Base-by-base conservation (phyloP, 1,284 basidiomycete genomes). In the Melampsora americana region DNA sequence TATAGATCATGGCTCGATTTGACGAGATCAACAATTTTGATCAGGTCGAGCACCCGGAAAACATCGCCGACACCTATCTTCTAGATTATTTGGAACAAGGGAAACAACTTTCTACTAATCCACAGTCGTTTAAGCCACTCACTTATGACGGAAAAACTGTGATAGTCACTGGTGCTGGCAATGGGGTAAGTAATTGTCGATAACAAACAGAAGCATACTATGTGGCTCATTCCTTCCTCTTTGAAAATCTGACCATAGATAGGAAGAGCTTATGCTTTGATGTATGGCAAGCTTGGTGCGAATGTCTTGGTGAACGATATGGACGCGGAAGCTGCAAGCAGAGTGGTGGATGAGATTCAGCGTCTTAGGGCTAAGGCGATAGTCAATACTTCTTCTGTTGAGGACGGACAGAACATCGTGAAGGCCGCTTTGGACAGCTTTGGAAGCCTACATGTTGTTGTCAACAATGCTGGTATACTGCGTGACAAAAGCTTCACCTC, bases 111-210 rank as follows among this genome's bases (percentile, higher is more conserved):
- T n/a, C n/a, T n/a, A n/a, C n/a, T n/a, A n/a, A n/a, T n/a, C n/a
- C n/a, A n/a, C n/a, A n/a, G n/a, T n/a, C n/a, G n/a, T n/a, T n/a
- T n/a, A n/a, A n/a, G n/a, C n/a, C n/a, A n/a, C n/a, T n/a, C n/a
- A n/a, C n/a, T n/a, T n/a, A n/a, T n/a, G n/a, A n/a, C n/a, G n/a
- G n/a, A n/a, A n/a, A n/a, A n/a, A n/a, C n/a, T n/a, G n/a, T n/a
- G n/a, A n/a, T 99, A 79, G 87, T 99, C 80, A 99, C 96, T 1
- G 96, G 96, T 69, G 91, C 93, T 18, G 94, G 94, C 59, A 91
- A 90, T 42, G 95, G 94, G 76, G 70, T 72, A 53, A 72, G 70
- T 53, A 12, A 59, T 16, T 18, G 46, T 28, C 32, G 2, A 12
- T n/a, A 12, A 35, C 67, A 30, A 30, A 11, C n/a, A 20, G n/a